Percentiles rank a stretch among this genome's conserved stretches.
Conservation (phyloP, 371 early-diverging fungal species). For the Zancudomyces culisetae region DNA sequence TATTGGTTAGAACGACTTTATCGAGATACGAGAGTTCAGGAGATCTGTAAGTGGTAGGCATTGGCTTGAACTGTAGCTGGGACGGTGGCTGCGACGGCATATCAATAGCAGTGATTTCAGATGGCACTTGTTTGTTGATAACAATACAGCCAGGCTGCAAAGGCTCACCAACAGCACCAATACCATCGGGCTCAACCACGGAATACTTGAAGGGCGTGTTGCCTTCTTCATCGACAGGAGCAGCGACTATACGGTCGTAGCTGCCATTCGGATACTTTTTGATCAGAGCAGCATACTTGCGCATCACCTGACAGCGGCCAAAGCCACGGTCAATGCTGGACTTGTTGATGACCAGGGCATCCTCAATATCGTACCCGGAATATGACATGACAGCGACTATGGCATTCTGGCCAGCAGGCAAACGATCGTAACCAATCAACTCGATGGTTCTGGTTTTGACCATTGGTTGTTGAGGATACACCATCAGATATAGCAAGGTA, state of each 20-base stretch:
- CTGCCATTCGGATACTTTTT: constrained; percentile 90
- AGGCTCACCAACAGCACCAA: constrained; percentile 88
- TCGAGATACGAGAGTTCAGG: constrained; percentile 22
- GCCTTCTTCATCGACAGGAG: constrained; percentile 78
- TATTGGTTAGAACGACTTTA: constrained; percentile 77
- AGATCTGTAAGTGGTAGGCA: constrained; percentile 47
- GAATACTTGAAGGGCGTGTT: constrained; percentile 93
- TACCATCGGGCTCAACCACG: constrained; percentile 94
- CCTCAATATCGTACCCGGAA: constrained; percentile 99
- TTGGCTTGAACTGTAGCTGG: constrained; percentile 32
- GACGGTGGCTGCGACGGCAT: constrained; percentile 27
- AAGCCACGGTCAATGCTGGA: constrained; percentile 97
- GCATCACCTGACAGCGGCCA: constrained; percentile 90
- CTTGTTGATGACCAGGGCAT: constrained; percentile 94
- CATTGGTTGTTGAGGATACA: constrained; percentile 97
- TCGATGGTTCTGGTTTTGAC: constrained; percentile 96
- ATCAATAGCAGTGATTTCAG: constrained; percentile 21
- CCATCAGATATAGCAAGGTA: constrained; percentile 87
- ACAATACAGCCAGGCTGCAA: constrained; percentile 98
- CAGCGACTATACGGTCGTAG: constrained; percentile 61
- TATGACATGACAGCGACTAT: constrained; percentile 99
- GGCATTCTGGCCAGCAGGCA: constrained; percentile 99
- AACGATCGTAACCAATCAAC: constrained; percentile 89
- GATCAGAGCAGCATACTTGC: constrained; percentile 75
- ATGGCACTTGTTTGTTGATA: constrained; percentile 88